Evolutionary conservation across 2,329 filamentous ascomycete species (phyloP), one percentile per base, ranked within the genome.

Genomic region (Sordariomycetes sp.): DNA sequence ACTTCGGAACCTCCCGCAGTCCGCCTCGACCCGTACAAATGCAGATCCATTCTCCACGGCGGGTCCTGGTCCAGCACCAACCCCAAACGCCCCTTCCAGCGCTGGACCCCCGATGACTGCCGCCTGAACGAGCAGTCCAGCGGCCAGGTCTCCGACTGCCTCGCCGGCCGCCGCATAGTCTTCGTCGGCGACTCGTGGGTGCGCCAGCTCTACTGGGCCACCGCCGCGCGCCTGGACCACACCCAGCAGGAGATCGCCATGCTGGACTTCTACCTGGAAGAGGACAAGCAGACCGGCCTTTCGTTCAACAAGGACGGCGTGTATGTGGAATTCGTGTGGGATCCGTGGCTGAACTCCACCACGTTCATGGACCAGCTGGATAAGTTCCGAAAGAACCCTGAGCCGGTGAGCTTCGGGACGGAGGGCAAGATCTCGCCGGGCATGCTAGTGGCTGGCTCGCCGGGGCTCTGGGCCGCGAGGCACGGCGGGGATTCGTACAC

Each of bases 81-180:
- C 62, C 61, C 62, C 60, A 60, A 59, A 64, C 48, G 61, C 63
- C 58, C 67, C 0, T 78, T 76, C 62, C 69, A 72, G 37, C 74
- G 76, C 62, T 86, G 83, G 83, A 79, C 85, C 59, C 79, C 83
- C 4, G 74, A 74, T 24, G 80, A 80, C 28, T 87, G 85, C 68
- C 77, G 80, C 60, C 72, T 85, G 64, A 77, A 80, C 60, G 70
- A 78, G 57, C 86, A 86, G 68, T 72, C 74, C 10, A 65, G 68
- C 6, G 66, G 74, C n/a, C 79, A 82, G 43, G 74, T 86, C 48
- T 68, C 71, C 20, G 68, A 70, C 53, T 88, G 85, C 64, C 72
- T 85, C 24, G 69, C 69, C 2, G 70, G 73, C 16, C 76, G 76
- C 8, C 75, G 74, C 55, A 64, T 86, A n/a, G 72, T 84, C 18